A percentile compares a stretch with the other conserved stretches of the same genome.
Conservation (phyloP, 768 basidiomycete genomes). For the Psilocybe azurescens region DNA sequence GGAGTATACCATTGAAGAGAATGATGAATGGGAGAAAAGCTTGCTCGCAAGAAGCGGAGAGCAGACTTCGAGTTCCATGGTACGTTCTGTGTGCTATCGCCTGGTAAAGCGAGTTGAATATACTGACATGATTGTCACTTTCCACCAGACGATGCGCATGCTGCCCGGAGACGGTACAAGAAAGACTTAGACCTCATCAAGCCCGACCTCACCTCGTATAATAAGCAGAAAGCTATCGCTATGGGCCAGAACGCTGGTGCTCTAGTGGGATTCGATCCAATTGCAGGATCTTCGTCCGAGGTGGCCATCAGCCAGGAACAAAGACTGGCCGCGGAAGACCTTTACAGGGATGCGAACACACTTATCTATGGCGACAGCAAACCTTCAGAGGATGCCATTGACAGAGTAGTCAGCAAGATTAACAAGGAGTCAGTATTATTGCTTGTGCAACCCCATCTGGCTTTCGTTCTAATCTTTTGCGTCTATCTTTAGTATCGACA, state of each 20-base stretch:
- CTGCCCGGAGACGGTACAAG: conserved; percentile 89
- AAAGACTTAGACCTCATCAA: conserved; percentile 90
- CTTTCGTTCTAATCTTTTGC: conserved; percentile 1
- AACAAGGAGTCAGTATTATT: conserved; percentile 81
- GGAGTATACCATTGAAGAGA: conserved; percentile 96
- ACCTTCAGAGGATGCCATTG: conserved; percentile 94
- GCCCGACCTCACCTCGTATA: conserved; percentile 86
- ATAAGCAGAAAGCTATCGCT: conserved; percentile 86
- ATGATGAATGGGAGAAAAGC: conserved; percentile 96
- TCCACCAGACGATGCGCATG: conserved; percentile 82
- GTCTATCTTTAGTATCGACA: conserved; percentile 70
- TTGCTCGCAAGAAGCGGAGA: conserved; percentile 79
- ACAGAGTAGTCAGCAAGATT: conserved; percentile 88
- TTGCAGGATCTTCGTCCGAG: conserved; percentile 42
- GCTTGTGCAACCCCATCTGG: conserved; percentile 7
- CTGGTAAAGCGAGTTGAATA: not conserved
- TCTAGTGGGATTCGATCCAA: conserved; percentile 63
- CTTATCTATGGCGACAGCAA: conserved; percentile 95
- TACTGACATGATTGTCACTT: not conserved
- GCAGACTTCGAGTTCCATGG: conserved; percentile 94
- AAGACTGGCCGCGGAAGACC: conserved; percentile 72
- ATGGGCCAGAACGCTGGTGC: conserved; percentile 77
- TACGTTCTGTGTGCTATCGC: conserved; percentile 38
- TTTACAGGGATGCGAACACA: conserved; percentile 94
- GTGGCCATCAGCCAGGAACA: conserved; percentile 54